phyloP scores from a whole-genome alignment of 805 yeast species.

The Myxozyma udenii region DNA sequence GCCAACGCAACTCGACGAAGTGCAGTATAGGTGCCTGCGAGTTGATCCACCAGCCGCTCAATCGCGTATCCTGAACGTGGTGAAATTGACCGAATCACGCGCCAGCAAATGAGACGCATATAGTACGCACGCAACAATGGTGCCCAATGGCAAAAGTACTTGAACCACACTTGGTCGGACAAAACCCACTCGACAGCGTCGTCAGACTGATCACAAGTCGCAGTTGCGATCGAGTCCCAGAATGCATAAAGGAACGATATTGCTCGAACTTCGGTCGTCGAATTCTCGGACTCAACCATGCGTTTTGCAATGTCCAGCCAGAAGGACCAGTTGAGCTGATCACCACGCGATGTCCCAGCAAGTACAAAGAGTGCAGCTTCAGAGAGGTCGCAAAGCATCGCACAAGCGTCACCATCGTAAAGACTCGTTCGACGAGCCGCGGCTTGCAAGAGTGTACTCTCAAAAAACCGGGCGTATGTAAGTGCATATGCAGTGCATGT shows the following conservation, averaged over 20 bases:
- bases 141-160: constrained; percentile 72
- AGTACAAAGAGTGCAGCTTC: constrained; percentile 42
- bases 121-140: constrained; percentile 72
- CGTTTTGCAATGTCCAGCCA: constrained; percentile 63
- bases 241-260: constrained; percentile 65
- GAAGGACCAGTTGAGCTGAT: constrained; percentile 64
- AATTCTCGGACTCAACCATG: constrained; percentile 62
- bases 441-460: constrained; percentile 38
- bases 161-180: constrained; percentile 49
- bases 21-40: constrained; percentile 4
- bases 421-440: constrained; percentile 38
- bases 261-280: constrained; percentile 59
- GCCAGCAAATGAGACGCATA: constrained; percentile 65
- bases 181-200: constrained; percentile 50
- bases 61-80: constrained; percentile 15
- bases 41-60: constrained; percentile 4
- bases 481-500: constrained; percentile 36
- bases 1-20: constrained; percentile 4
- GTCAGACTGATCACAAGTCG: constrained; percentile 19
- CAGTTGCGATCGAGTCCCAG: constrained; percentile 64
- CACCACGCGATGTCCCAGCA: constrained; percentile 32
- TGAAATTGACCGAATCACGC: constrained; percentile 41
- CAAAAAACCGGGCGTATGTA: constrained; percentile 39
- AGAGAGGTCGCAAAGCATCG: constrained; percentile 41
- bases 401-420: constrained; percentile 41